Evolutionary conservation across 108 stramenopile species (phyloP), one percentile per base, ranked within the genome.

Genomic region (Nitzschia putrida): DNA sequence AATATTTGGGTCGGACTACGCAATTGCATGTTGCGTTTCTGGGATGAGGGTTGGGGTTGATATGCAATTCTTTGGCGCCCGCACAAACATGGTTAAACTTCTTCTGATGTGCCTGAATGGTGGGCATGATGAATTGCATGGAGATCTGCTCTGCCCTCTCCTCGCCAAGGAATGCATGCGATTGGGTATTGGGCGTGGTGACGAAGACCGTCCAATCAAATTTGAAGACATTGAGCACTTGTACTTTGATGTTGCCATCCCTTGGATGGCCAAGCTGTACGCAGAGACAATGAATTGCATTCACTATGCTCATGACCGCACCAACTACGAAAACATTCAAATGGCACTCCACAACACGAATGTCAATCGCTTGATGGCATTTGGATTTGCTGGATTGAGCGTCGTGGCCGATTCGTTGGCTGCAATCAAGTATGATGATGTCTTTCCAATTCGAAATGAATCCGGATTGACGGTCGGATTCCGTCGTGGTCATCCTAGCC

Each of bases 281-380:
- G 87, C 87, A 0, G 84, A 88, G 21, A 88, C 87, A 9, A 88
- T 88, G 87, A 88, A 88, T 59, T 68, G 65, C 25, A 88, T 88
- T 23, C 87, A 88, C 72, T 88, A 81, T 43, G 60, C 73, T 11
- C 84, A 88, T 41, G 87, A 88, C 61, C 58, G 47, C 59, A 72
- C 80, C 5, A 68, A 64, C 22, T 88, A 88, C 54, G 87, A 88
- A 55, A 79, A 77, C 47, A 50, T 88, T 0, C 87, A 85, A 67
- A 83, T 88, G 87, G 77, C 84, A 3, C 66, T 88, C 3, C 87
- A 88, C 61, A 85, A 88, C 55, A 74, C 78, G 21, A 63, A 85
- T 26, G 84, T 88, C n/a, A 81, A 83, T 56, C 84, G 83, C 40
- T 57, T 88, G 40, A 88, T 88, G 84, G 84, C 87, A 9, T 88